Conservation (phyloP, 139 green algal genomes). For the Chlorella ohadii region DNA sequence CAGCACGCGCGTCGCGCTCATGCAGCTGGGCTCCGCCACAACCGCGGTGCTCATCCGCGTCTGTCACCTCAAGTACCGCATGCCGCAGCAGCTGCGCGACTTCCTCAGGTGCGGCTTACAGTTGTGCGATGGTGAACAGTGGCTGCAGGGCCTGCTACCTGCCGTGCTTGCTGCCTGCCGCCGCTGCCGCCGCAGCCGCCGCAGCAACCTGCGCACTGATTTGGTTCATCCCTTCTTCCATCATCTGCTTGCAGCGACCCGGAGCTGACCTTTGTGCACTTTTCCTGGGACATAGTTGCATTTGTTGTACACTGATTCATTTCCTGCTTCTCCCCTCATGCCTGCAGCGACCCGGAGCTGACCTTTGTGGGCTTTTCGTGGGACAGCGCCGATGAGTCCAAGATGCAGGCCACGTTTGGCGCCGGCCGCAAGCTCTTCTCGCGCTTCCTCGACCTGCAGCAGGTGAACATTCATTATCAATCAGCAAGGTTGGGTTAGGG, state of each 20-base stretch:
- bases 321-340: neutral
- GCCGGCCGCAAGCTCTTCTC: conserved; percentile 32
- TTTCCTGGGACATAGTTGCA: conserved; percentile 52
- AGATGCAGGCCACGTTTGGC: conserved; percentile 48
- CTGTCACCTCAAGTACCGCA: neutral
- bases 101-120: conserved; percentile 31
- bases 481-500: too few species aligned
- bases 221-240: too few species aligned
- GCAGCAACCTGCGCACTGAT: too few species aligned
- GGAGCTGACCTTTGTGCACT: conserved; percentile 40
- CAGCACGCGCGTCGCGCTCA: conserved; percentile 39
- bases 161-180: neutral
- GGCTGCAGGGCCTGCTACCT: neutral
- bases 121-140: too few species aligned
- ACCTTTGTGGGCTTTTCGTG: conserved; percentile 50
- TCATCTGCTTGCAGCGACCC: conserved; percentile 19
- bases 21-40: conserved; percentile 40
- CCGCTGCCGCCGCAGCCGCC: too few species aligned
- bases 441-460: conserved; percentile 46
- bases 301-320: too few species aligned
- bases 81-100: conserved; percentile 30
- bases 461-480: too few species aligned
- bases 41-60: conserved; percentile 39
- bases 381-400: conserved; percentile 40
- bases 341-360: conserved; percentile 32